These are phyloP conservation scores for Penicillium brevicompactum DNA, from an alignment of 2,329 filamentous ascomycete species.

Conservation along the genomic window DNA sequence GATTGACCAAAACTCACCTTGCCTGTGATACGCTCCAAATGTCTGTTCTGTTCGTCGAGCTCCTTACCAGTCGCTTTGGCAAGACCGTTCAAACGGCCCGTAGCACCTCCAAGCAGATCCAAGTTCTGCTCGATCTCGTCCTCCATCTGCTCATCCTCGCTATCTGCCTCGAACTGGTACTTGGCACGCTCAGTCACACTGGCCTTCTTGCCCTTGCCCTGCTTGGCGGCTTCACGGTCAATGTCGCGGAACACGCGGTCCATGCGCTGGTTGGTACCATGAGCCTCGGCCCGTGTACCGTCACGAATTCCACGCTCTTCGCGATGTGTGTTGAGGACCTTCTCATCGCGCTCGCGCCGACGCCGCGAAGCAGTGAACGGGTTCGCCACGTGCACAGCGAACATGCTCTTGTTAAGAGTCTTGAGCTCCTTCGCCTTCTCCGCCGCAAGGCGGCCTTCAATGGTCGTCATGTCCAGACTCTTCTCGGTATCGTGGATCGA, in stretches of 20 bases:
- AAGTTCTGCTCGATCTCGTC: constrained; percentile 70
- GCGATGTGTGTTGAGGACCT: constrained; percentile 67
- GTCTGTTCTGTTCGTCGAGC: constrained; percentile 74
- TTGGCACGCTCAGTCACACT: constrained; percentile 67
- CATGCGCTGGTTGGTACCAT: constrained; percentile 56
- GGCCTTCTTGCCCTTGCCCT: constrained; percentile 53
- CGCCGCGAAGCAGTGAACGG: constrained; percentile 73
- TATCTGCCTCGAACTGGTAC: constrained; percentile 78
- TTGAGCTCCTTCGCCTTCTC: constrained; percentile 82
- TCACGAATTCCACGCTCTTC: constrained; percentile 60
- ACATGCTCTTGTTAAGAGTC: constrained; percentile 87
- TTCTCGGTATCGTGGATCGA: constrained; percentile 79
- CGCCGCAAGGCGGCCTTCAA: constrained; percentile 73
- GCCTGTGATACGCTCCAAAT: constrained; percentile 73
- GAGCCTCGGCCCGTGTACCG: constrained; percentile 58
- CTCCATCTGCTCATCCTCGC: constrained; percentile 69
- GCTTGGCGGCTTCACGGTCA: constrained; percentile 54
- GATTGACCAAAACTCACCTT: constrained; percentile 63
- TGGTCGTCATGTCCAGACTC: constrained; percentile 78
- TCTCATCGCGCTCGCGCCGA: constrained; percentile 65
- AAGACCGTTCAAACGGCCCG: constrained; percentile 70
- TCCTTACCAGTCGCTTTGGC: constrained; percentile 74
- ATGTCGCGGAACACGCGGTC: constrained; percentile 68
- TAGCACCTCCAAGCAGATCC: constrained; percentile 62
- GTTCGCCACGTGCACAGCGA: constrained; percentile 76